These are phyloP conservation scores for Pythium biforme DNA, from an alignment of 352 stramenopile genomes.

Conservation along the genomic window DNA sequence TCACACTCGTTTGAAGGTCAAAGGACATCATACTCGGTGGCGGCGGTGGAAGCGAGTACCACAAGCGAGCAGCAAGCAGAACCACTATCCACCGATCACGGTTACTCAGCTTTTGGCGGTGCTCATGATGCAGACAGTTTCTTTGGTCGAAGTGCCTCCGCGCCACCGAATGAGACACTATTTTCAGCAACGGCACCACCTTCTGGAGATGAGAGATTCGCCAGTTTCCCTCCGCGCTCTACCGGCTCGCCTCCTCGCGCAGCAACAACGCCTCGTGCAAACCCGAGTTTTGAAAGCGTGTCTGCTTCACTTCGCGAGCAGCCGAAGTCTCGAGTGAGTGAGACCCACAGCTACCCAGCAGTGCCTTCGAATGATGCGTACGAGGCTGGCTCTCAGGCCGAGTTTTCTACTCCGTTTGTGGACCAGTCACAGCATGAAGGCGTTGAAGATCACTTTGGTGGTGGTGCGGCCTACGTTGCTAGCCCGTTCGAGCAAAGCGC, in stretches of 20 bases:
- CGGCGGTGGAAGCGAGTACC: not conserved
- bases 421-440: not conserved
- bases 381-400: not conserved
- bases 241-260: not conserved
- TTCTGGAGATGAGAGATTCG: not conserved
- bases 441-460: conserved; percentile 1
- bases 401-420: not conserved
- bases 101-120: not conserved
- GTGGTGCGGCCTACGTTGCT: not conserved
- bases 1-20: not conserved
- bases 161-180: not conserved
- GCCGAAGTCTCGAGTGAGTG: not conserved
- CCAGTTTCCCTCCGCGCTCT: not conserved
- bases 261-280: not conserved
- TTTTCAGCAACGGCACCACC: not conserved
- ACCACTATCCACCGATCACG: not conserved
- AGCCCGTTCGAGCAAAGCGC: conserved; percentile 2
- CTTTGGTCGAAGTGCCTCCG: conserved; percentile 7
- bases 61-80: not conserved
- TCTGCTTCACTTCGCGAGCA: not conserved
- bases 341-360: not conserved
- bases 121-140: conserved; percentile 9
- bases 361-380: conserved; percentile 2
- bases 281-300: not conserved
- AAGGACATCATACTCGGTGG: not conserved